Evolutionary conservation across 345 rosid species (phyloP).

Genomic region (Acer negundo): DNA sequence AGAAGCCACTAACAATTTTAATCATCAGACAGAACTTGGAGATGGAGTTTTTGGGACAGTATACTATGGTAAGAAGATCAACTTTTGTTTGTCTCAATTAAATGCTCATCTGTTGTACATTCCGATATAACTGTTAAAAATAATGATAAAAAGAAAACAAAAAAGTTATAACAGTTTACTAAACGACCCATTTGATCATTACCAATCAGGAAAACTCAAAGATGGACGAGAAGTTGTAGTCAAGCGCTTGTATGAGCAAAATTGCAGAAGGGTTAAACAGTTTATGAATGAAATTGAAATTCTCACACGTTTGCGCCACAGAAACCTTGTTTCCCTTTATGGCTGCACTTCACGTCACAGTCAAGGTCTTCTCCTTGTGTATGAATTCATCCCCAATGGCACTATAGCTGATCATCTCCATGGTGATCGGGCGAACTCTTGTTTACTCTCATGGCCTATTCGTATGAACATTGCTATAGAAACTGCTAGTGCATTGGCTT

Average conservation of each 20-base stretch:
- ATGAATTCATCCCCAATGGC: constrained; percentile 61
- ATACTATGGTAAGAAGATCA: constrained; percentile 52
- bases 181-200: too few relatives aligned
- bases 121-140: too few relatives aligned
- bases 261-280: constrained; percentile 44
- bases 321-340: constrained; percentile 64
- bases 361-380: constrained; percentile 64
- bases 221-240: constrained; percentile 76
- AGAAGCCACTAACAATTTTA: constrained; percentile 57
- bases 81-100: not conserved
- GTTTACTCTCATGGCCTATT: constrained; percentile 47
- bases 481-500: constrained; percentile 62
- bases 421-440: constrained; percentile 38
- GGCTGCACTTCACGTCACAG: constrained; percentile 63
- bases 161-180: too few relatives aligned
- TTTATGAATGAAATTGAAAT: constrained; percentile 64
- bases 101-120: not conserved
- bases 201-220: constrained; percentile 57
- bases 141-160: too few relatives aligned
- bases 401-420: constrained; percentile 71
- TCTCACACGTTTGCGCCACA: constrained; percentile 62
- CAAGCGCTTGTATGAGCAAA: constrained; percentile 62
- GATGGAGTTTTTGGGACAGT: constrained; percentile 78
- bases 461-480: constrained; percentile 64
- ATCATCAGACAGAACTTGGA: constrained; percentile 47